Percentiles rank a stretch among this genome's conserved stretches.
Evolutionary conservation across 805 yeast species (phyloP).

Genomic region (Hyphopichia homilentoma): DNA sequence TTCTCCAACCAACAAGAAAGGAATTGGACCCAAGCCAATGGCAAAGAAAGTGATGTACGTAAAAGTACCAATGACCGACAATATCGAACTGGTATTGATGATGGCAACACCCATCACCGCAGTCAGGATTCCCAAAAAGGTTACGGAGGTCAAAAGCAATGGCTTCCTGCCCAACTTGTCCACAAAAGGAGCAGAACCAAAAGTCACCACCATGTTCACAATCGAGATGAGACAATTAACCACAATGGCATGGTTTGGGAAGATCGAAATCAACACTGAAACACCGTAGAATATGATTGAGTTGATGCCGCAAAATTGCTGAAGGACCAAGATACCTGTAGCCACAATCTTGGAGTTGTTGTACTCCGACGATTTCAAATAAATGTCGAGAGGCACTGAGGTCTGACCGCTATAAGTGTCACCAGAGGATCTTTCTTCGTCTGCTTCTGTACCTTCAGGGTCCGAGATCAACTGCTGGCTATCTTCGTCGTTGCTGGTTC

Average conservation of each 20-base stretch:
- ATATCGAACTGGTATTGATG: slow-evolving; percentile 35
- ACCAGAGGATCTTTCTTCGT: neutral
- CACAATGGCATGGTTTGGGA: slow-evolving; percentile 67
- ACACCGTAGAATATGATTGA: slow-evolving; percentile 93
- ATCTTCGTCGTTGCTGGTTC: slow-evolving; percentile 26
- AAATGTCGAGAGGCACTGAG: slow-evolving; percentile 31
- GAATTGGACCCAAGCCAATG: slow-evolving; percentile 92
- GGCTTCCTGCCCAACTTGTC: slow-evolving; percentile 74
- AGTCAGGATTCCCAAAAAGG: slow-evolving; percentile 65
- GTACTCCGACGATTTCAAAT: slow-evolving; percentile 50
- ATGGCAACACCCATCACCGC: slow-evolving; percentile 67
- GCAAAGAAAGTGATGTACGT: slow-evolving; percentile 83
- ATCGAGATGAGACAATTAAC: slow-evolving; percentile 76
- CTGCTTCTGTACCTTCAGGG: slow-evolving; percentile 4
- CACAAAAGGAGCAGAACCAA: slow-evolving; percentile 68
- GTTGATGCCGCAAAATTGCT: slow-evolving; percentile 92
- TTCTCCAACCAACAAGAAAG: slow-evolving; percentile 83
- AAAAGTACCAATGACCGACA: slow-evolving; percentile 64
- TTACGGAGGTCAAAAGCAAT: slow-evolving; percentile 60
- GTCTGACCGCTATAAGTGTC: too few species aligned
- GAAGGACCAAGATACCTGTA: slow-evolving; percentile 71
- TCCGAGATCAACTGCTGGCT: slow-evolving; percentile 10
- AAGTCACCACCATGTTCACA: slow-evolving; percentile 72
- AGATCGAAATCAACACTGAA: slow-evolving; percentile 63
- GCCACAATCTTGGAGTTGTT: slow-evolving; percentile 60